Conservation (phyloP, 495 filamentous ascomycete species). For the Cercophora samala region DNA sequence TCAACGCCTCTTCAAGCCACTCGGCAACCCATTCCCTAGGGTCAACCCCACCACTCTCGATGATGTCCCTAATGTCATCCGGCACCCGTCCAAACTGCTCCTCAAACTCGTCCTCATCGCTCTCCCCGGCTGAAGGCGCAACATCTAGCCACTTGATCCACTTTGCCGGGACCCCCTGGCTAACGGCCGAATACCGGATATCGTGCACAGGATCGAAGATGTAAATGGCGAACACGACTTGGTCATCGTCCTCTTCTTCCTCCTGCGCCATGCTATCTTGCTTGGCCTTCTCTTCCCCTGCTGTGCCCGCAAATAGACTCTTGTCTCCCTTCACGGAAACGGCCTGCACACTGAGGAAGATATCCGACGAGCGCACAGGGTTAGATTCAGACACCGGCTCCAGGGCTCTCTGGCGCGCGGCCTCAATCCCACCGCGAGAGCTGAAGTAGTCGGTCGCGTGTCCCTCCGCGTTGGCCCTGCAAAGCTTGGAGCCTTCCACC, state of each 20-base stretch:
- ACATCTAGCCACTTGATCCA: constrained; percentile 93
- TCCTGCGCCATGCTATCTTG: constrained; percentile 49
- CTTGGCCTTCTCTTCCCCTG: constrained; percentile 49
- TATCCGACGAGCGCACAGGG: constrained; percentile 85
- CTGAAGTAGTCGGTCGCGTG: constrained; percentile 82
- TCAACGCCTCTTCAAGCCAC: constrained; percentile 91
- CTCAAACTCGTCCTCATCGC: constrained; percentile 32
- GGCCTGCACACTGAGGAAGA: constrained; percentile 92
- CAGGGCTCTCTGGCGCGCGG: constrained; percentile 71
- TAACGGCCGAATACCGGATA: constrained; percentile 80
- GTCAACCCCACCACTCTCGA: constrained; percentile 85
- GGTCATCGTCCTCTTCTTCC: constrained; percentile 47
- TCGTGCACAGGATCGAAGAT: constrained; percentile 90
- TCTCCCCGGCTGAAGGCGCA: constrained; percentile 48
- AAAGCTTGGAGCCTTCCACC: constrained; percentile 84
- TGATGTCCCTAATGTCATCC: constrained; percentile 81
- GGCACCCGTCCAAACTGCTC: constrained; percentile 51
- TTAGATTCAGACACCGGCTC: constrained; percentile 75
- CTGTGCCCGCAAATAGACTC: constrained; percentile 61
- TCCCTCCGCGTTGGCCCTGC: constrained; percentile 78
- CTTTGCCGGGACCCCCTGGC: constrained; percentile 75
- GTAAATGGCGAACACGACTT: constrained; percentile 83
- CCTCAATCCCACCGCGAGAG: constrained; percentile 70
- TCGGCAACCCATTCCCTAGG: constrained; percentile 95
- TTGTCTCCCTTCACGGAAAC: constrained; percentile 58